Base-by-base conservation (phyloP, 345 rosid genomes). In the Moricandia moricandioides region DNA sequence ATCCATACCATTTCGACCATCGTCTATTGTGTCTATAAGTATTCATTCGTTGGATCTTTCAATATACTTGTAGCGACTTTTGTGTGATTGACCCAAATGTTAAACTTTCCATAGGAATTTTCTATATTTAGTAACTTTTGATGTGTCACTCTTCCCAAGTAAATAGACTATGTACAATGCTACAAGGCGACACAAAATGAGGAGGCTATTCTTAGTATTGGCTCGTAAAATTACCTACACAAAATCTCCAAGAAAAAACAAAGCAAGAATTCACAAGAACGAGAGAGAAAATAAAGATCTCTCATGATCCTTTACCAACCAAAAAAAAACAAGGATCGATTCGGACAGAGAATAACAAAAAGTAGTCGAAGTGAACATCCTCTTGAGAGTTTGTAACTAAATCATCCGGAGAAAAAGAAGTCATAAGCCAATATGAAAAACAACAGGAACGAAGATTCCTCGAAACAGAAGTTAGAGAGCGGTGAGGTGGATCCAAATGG, bases 401-500 rank as follows among this genome's bases (percentile, higher is more conserved):
- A 14, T 56, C 56, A 27, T n/a, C 24, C 8, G 14, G 57, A 35
- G 31, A 9, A 30, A 21, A 59, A 24, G 12, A 55, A 74, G 27
- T 18, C 26, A 65, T 8, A 70, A 55, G 70, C 21, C 34, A 70
- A 27, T 13, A 77, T 77, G 80, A 71, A 77, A 34, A 71, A 71
- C 54, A 77, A 70, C 47, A 71, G 4, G 65, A 35, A 43, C 12
- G 83, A 78, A 10, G 85, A 75, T 21, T 76, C 88, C 43, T 12
- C 69, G 3, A 84, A 64, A 40, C 87, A 88, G 89, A 88, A 80
- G 56, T 84, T 86, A 18, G 85, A 89, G 14, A 81, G 82, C 69
- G 74, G 75, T 0, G 83, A 86, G 78, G 43, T 86, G 35, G 88
- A 91, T 67, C 60, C 5, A 34, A 79, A 84, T 78, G 76, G 16